Conservation (phyloP, 2,329 filamentous ascomycete species). For the Achaetomium macrosporum region DNA sequence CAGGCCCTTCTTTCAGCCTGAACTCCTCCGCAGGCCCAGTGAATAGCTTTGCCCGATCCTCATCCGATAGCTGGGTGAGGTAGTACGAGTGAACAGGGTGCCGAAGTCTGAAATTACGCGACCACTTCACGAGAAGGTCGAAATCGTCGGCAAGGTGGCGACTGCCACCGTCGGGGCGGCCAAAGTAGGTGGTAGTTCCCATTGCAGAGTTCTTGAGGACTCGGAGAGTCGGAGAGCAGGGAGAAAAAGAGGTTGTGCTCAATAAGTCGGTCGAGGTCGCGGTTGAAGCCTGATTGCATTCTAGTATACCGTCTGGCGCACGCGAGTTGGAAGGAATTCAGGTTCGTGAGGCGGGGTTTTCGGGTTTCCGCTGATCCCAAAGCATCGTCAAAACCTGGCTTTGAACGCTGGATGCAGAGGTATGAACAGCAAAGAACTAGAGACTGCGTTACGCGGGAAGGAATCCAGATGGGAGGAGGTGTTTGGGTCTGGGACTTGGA, state of each 20-base stretch:
- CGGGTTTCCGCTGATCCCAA: not conserved
- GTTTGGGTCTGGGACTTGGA: no score
- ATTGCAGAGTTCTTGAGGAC: constrained; percentile 12
- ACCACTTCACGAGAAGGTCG: constrained; percentile 20
- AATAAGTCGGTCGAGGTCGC: no score
- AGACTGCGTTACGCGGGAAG: not conserved
- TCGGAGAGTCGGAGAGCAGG: not conserved
- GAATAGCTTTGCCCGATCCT: constrained; percentile 20
- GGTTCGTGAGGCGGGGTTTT: not conserved
- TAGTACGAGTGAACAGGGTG: constrained; percentile 10
- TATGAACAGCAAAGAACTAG: no score
- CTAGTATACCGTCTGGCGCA: no score
- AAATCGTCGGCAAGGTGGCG: constrained; percentile 21
- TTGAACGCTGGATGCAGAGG: no score
- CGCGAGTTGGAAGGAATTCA: not conserved
- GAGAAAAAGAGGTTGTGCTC: not conserved
- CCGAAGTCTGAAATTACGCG: constrained; percentile 1
- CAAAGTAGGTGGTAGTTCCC: constrained; percentile 17
- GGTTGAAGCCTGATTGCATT: no score
- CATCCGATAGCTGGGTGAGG: constrained; percentile 18
- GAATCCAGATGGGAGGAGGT: not conserved
- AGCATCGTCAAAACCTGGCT: not conserved
- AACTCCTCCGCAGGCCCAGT: constrained; percentile 13
- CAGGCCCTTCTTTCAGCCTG: constrained; percentile 9
- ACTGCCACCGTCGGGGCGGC: constrained; percentile 15